A percentile compares a stretch with the other conserved stretches of the same genome.
Evolutionary conservation across 2,329 filamentous ascomycete genomes (phyloP).

Genomic region (Cercospora berteroae): DNA sequence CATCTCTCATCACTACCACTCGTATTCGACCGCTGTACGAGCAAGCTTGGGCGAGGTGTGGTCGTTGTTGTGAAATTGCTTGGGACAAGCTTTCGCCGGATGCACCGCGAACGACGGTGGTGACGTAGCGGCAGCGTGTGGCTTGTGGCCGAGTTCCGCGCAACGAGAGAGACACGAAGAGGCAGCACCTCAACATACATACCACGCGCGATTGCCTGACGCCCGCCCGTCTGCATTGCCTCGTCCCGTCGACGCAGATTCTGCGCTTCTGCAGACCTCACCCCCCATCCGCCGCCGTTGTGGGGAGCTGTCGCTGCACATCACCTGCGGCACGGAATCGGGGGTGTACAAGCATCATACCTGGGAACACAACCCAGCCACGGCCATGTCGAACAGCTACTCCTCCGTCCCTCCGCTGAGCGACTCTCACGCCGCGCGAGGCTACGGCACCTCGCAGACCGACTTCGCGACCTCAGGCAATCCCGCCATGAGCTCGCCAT

Average conservation of each 20-base stretch:
- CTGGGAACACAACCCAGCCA: background rate
- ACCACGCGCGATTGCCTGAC: background rate
- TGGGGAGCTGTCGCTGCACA: background rate
- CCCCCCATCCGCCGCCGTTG: background rate
- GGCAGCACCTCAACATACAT: background rate
- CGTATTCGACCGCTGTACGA: background rate
- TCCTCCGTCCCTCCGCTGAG: background rate
- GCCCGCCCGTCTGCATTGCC: background rate
- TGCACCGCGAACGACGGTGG: background rate
- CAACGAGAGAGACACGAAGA: background rate
- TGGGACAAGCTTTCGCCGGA: background rate
- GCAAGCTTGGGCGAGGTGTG: too few relatives aligned
- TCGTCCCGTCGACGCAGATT: background rate
- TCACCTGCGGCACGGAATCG: background rate
- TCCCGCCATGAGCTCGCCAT: conserved; percentile 37
- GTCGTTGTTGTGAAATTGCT: background rate
- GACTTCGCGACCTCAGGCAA: conserved; percentile 43
- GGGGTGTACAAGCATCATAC: background rate
- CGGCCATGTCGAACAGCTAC: conserved; percentile 2
- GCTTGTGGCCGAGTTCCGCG: background rate
- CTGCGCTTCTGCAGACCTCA: background rate
- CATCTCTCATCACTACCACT: background rate
- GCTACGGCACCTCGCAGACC: conserved; percentile 18
- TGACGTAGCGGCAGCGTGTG: background rate
- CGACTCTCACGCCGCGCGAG: conserved; percentile 7